Evolutionary conservation across 1,284 basidiomycete genomes (phyloP), one percentile per base, ranked within the genome.

Genomic region (Coriolopsis trogii): DNA sequence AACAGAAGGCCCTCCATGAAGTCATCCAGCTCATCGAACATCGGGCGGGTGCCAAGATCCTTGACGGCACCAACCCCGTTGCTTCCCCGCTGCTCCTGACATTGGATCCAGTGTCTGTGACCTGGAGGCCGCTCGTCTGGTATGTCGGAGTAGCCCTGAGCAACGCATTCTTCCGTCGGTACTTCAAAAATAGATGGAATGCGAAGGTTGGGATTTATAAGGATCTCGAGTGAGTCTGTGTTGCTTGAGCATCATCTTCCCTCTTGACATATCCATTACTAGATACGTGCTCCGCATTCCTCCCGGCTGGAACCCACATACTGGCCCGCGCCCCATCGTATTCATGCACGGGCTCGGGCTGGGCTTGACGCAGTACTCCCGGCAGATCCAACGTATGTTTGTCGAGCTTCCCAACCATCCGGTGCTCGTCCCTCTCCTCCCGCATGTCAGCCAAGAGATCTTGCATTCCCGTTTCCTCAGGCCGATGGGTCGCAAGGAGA

Each of bases 301-400:
- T 3, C 60, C 70, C 10, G 69, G 73, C 8, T 93, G 91, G 88
- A 75, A 84, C 47, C 69, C 81, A 3, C 56, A 62, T 16, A 72
- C 65, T 40, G 80, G 78, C 31, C 77, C 78, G 33, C 79, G 83
- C 45, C 94, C 94, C 0, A 72, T 95, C 33, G 78, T 96, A 9
- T 92, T 95, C 66, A 68, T 94, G 38, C 93, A 96, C 63, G 94
- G 94, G 2, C 80, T 97, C 1, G 93, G 94, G 10, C 77, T 95
- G 36, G 93, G 93, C 1, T 66, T 92, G 10, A 69, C 82, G 12
- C 86, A 91, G 66, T 91, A 91, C 64, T 70, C 78, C 43, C 56
- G 69, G 23, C 69, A 84, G 53, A 66, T 89, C 24, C 63, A 64
- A 4, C 67, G 80, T 51, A 71, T 90, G 28, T 66, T 84, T 52